phyloP scores from a whole-genome alignment of 345 rosid species.

The Anacardium occidentale region DNA sequence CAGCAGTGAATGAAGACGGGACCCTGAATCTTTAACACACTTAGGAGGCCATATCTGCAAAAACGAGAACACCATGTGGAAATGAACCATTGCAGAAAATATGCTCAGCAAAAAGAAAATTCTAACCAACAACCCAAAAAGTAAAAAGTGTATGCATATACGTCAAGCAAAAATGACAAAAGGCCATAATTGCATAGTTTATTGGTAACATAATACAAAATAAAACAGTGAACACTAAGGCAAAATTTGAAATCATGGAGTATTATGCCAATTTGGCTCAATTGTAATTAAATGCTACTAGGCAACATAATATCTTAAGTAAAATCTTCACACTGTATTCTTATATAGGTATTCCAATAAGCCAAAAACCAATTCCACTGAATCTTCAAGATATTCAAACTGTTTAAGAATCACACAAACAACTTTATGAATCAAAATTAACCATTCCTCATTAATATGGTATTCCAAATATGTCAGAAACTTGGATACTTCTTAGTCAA shows the following conservation, averaged over 20 bases:
- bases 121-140: not conserved
- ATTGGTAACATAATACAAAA: not conserved
- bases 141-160: not conserved
- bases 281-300: too few species aligned
- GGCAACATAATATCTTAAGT: too few species aligned
- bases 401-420: too few species aligned
- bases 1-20: slow-evolving; percentile 75
- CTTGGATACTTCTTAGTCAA: too few species aligned
- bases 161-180: not conserved
- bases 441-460: too few species aligned
- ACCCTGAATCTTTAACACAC: slow-evolving; percentile 88
- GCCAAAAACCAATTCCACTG: too few species aligned
- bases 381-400: too few species aligned
- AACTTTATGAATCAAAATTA: too few species aligned
- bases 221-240: not conserved
- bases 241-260: not conserved
- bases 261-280: too few species aligned
- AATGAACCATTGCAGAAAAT: slow-evolving; percentile 1
- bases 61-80: slow-evolving; percentile 20
- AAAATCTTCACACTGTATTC: too few species aligned
- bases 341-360: too few species aligned
- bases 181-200: not conserved
- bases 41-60: slow-evolving; percentile 99
- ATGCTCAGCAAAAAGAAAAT: not conserved
- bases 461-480: too few species aligned